Base-by-base conservation (phyloP, 352 stramenopile species). In the Globisporangium parvum region DNA sequence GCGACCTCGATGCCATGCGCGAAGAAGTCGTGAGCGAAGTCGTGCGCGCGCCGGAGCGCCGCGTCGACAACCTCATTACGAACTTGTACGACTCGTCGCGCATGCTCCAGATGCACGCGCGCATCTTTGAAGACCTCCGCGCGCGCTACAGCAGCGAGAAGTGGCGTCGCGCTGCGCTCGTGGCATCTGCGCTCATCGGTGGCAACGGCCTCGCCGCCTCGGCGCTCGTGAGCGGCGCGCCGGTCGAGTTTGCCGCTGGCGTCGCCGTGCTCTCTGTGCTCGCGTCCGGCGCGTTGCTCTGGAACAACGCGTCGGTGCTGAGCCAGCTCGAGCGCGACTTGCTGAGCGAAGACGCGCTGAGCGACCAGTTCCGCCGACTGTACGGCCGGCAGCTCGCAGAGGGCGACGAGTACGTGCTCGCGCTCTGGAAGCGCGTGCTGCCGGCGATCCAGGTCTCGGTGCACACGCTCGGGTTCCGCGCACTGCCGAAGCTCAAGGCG, bases 61-160 rank as follows among this genome's bases (percentile, higher is more conserved):
- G 97, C 6, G 93, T 99, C 23, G 97, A 99, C 73, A 99, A 99
- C 79, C 83, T 98, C 49, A 99, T 99, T 69, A 99, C 97, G n/a
- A 93, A 98, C 55, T 75, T 99, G 26, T 97, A 98, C 64, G 84
- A 95, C 65, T 88, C 80, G 58, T 85, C 82, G 21, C 78, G 86
- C 31, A 74, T 98, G 57, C 77, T 99, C 14, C 80, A 98, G 57
- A 98, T 99, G 91, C 95, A 99, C 75, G 86, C 93, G 45, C 81
- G 82, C 44, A 74, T 95, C 44, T 89, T 93, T 42, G 85, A 91
- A 40, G 83, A 91, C 65, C 66, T 96, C 46, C 79, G 85, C 8
- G 65, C 86, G 65, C 70, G 83, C 39, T 94, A 88, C 65, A 75
- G 63, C 42, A 75, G 66, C 55, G 86, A 94, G 51, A 93, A 90